These are phyloP conservation scores for Funneliformis mosseae DNA, from an alignment of 192 early-diverging fungal genomes.

Conservation along the genomic window DNA sequence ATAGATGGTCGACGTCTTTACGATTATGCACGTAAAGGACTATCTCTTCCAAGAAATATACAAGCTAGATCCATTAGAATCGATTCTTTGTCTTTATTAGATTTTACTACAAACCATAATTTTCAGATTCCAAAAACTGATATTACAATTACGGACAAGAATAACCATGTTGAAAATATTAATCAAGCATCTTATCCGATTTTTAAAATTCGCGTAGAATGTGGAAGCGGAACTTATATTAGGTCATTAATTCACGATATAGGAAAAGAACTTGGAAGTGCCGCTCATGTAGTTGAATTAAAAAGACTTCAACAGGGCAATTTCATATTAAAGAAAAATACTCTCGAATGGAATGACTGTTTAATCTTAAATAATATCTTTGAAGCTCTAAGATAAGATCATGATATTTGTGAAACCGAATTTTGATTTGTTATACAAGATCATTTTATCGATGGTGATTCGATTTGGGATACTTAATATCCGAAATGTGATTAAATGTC, in stretches of 20 bases:
- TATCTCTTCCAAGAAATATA: conserved; percentile 46
- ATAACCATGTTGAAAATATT: background rate
- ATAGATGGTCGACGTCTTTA: conserved; percentile 72
- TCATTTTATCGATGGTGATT: too few species aligned
- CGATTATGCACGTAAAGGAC: conserved; percentile 66
- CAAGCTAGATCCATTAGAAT: conserved; percentile 46
- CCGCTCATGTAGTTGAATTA: conserved; percentile 64
- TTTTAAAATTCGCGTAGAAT: conserved; percentile 61
- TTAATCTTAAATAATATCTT: conserved; percentile 10
- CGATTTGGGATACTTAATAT: too few species aligned
- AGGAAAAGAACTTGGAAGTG: conserved; percentile 54
- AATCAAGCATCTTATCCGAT: conserved; percentile 30
- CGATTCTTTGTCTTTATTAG: conserved; percentile 41
- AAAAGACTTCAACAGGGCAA: conserved; percentile 61
- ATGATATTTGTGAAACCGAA: too few species aligned
- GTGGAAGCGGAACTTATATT: conserved; percentile 75
- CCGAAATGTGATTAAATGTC: too few species aligned
- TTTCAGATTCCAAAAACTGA: background rate
- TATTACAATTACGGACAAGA: background rate
- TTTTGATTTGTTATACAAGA: too few species aligned
- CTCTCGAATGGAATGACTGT: conserved; percentile 35
- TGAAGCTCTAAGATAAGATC: background rate
- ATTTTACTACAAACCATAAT: conserved; percentile 33
- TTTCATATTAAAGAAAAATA: conserved; percentile 50
- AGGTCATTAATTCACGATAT: conserved; percentile 72